Evolutionary conservation across 345 rosid genomes (phyloP).

Genomic region (Salix purpurea): DNA sequence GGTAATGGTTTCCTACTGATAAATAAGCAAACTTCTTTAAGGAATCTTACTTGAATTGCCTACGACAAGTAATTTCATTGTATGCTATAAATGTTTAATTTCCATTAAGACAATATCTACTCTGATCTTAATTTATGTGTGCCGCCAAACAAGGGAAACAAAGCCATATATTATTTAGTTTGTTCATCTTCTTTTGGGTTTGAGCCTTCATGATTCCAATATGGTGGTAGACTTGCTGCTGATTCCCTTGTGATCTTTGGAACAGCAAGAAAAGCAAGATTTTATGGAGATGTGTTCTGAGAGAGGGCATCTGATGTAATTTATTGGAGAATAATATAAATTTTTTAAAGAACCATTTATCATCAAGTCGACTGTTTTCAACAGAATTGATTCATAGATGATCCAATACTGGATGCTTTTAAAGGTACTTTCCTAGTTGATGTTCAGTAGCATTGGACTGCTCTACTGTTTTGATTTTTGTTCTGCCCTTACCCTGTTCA

Average conservation of each 20-base stretch:
- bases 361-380: neutral
- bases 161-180: neutral
- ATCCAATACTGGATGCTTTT: neutral
- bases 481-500: neutral
- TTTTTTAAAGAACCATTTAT: neutral
- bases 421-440: neutral
- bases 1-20: neutral
- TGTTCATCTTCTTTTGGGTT: neutral
- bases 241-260: neutral
- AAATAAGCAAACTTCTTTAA: neutral
- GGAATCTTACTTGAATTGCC: neutral
- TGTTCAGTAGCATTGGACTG: neutral
- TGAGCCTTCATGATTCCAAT: neutral
- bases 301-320: neutral
- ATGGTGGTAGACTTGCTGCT: neutral
- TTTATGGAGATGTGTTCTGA: no score
- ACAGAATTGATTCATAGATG: neutral
- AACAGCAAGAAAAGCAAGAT: neutral
- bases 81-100: neutral
- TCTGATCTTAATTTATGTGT: neutral
- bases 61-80: neutral
- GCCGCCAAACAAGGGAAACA: neutral
- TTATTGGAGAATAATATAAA: neutral
- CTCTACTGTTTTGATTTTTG: neutral
- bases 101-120: neutral